A percentile compares a stretch with the other conserved stretches of the same genome.
These are phyloP conservation scores for Trichoderma sp. DNA, from an alignment of 2,329 filamentous ascomycete genomes.

Conservation along the genomic window DNA sequence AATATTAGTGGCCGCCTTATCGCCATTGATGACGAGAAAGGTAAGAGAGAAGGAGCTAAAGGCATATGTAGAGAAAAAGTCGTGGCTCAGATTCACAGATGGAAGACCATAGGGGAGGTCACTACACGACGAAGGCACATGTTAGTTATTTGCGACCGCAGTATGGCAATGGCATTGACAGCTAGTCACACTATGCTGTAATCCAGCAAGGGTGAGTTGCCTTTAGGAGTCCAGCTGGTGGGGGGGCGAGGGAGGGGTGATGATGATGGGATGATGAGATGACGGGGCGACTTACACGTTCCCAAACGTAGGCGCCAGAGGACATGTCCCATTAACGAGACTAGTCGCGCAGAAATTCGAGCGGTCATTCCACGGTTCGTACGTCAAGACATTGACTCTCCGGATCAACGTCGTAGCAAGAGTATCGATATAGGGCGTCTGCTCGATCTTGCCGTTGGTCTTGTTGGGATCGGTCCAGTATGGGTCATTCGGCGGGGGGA, in stretches of 20 bases:
- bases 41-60: conserved; percentile 79
- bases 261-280: background rate
- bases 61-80: conserved; percentile 77
- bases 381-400: conserved; percentile 71
- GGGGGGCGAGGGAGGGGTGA: background rate
- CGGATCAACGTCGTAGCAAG: conserved; percentile 70
- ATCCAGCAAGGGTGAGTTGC: background rate
- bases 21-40: conserved; percentile 72
- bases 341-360: conserved; percentile 64
- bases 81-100: conserved; percentile 68
- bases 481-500: conserved; percentile 58
- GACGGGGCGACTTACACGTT: conserved; percentile 36
- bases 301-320: conserved; percentile 68
- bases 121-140: conserved; percentile 24
- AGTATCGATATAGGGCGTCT: conserved; percentile 48
- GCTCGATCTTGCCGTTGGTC: conserved; percentile 72
- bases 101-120: conserved; percentile 52
- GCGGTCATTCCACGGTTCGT: conserved; percentile 59
- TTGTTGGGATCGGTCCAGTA: conserved; percentile 60
- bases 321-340: conserved; percentile 64
- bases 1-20: conserved; percentile 58
- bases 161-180: background rate
- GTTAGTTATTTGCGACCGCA: background rate
- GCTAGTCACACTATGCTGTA: background rate
- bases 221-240: background rate